These are phyloP conservation scores for Pseudogymnoascus sp. DNA, from an alignment of 2,329 filamentous ascomycete species.

Conservation along the genomic window DNA sequence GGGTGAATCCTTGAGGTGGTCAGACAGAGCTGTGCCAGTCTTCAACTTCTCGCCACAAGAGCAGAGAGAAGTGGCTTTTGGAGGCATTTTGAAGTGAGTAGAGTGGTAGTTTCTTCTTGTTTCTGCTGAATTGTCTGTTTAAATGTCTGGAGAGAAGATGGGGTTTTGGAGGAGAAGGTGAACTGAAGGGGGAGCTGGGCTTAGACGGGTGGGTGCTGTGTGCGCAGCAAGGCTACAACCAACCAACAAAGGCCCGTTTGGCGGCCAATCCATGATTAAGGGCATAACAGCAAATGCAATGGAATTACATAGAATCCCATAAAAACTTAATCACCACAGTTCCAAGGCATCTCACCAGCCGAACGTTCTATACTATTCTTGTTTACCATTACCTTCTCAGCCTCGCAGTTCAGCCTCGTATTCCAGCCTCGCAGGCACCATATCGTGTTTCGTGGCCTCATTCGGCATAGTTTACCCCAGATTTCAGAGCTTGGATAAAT, in stretches of 20 bases:
- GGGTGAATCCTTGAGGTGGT: background rate
- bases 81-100: background rate
- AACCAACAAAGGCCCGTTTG: background rate
- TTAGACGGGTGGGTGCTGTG: background rate
- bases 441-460: background rate
- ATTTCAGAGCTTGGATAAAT: slow-evolving; percentile 6
- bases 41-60: background rate
- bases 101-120: background rate
- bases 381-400: background rate
- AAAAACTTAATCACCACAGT: too few species aligned
- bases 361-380: background rate
- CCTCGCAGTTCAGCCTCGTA: background rate
- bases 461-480: slow-evolving; percentile 3
- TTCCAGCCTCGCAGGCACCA: background rate
- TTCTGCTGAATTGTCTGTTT: background rate
- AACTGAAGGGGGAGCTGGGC: background rate
- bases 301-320: background rate
- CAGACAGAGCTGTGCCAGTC: background rate
- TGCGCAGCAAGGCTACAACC: slow-evolving; percentile 1
- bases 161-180: background rate
- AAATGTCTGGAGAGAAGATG: background rate
- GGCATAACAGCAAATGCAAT: background rate
- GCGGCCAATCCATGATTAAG: too few species aligned
- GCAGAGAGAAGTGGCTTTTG: background rate
- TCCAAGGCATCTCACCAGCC: background rate